phyloP scores from a whole-genome alignment of 1,284 basidiomycete genomes.

The Ceratobasidium sp. region DNA sequence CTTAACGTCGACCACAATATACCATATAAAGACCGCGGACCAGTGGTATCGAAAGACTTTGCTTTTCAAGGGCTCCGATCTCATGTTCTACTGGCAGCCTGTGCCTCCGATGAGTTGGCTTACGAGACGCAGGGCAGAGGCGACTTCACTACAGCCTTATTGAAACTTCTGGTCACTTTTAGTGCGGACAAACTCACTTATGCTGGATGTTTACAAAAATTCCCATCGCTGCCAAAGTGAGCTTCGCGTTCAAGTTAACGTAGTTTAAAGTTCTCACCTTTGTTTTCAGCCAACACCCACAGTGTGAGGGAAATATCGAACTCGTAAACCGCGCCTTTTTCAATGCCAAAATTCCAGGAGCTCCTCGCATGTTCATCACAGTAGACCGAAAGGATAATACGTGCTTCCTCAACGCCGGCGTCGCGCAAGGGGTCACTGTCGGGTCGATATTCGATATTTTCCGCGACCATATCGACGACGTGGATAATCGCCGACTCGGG shows the following conservation, averaged over 20 bases:
- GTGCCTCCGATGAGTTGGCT: slow-evolving; percentile 66
- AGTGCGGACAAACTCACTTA: slow-evolving; percentile 69
- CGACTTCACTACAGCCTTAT: slow-evolving; percentile 67
- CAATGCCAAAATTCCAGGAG: slow-evolving; percentile 66
- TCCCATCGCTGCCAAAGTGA: slow-evolving; percentile 32
- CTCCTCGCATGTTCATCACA: slow-evolving; percentile 64
- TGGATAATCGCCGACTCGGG: neutral
- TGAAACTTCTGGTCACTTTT: slow-evolving; percentile 62
- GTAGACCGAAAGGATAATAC: slow-evolving; percentile 54
- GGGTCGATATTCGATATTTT: slow-evolving; percentile 73
- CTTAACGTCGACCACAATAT: slow-evolving; percentile 64
- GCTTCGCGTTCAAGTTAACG: slow-evolving; percentile 34
- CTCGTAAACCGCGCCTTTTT: slow-evolving; percentile 67
- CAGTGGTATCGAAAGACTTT: slow-evolving; percentile 61
- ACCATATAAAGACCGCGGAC: neutral
- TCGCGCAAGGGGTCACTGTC: slow-evolving; percentile 70
- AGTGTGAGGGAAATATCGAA: slow-evolving; percentile 66
- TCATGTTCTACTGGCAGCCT: slow-evolving; percentile 70
- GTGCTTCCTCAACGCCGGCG: slow-evolving; percentile 66
- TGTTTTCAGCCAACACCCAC: slow-evolving; percentile 61
- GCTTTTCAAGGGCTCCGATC: slow-evolving; percentile 60
- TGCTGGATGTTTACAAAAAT: slow-evolving; percentile 61
- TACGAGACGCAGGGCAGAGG: slow-evolving; percentile 68
- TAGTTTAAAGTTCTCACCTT: neutral
- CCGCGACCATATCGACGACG: slow-evolving; percentile 63